Conservation (phyloP, 768 basidiomycete species). For the Boletus sensibilis region DNA sequence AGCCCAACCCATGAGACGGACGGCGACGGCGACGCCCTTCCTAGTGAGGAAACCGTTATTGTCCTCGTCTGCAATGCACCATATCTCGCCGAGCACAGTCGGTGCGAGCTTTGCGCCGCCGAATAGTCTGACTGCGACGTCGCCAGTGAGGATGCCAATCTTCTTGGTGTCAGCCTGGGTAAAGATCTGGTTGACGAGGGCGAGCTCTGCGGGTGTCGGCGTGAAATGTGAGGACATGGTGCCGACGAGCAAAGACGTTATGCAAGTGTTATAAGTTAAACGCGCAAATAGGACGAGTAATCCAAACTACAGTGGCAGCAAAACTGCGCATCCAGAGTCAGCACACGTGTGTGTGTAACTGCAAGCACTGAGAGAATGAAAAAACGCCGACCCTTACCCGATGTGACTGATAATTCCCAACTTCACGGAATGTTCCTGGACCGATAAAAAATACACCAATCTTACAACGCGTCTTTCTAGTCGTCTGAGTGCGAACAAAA, state of each 20-base stretch:
- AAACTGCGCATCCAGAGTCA: slow-evolving; percentile 19
- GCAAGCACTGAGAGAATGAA: neutral
- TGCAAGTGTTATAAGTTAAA: slow-evolving; percentile 24
- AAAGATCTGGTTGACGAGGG: slow-evolving; percentile 74
- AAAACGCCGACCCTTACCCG: slow-evolving; percentile 1
- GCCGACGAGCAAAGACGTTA: neutral
- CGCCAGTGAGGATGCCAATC: slow-evolving; percentile 83
- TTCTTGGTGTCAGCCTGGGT: slow-evolving; percentile 71
- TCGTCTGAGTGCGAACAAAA: too few species aligned
- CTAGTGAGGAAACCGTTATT: slow-evolving; percentile 91
- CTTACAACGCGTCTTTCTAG: neutral
- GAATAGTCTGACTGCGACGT: slow-evolving; percentile 86
- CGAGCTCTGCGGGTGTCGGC: slow-evolving; percentile 48
- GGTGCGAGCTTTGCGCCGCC: slow-evolving; percentile 79
- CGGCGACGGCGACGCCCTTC: slow-evolving; percentile 82
- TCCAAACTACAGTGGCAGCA: neutral
- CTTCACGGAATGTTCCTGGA: too few species aligned
- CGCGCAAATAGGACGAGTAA: neutral
- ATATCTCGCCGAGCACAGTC: slow-evolving; percentile 84
- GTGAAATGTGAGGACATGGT: slow-evolving; percentile 44
- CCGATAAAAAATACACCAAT: neutral
- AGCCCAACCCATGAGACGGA: slow-evolving; percentile 91
- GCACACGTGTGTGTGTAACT: slow-evolving; percentile 2
- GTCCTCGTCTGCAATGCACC: slow-evolving; percentile 88
- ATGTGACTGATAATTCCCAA: neutral